Percentiles rank a stretch among this genome's conserved stretches.
phyloP scores from a whole-genome alignment of 148 eudicot species.

The Cornus kousa region DNA sequence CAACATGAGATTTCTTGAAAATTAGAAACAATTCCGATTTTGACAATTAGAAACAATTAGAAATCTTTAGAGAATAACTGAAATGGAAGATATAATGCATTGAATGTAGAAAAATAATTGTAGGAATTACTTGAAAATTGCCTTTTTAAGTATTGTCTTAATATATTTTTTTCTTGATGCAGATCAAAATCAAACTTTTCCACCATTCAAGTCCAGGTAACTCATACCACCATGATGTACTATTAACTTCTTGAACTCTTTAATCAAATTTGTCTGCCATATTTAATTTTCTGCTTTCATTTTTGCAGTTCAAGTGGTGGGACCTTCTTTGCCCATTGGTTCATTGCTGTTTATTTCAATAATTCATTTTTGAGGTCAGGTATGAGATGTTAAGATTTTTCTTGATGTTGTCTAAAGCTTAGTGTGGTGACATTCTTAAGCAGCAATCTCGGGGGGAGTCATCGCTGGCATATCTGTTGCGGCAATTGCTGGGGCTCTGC shows the following conservation, averaged over 20 bases:
- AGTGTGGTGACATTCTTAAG: slow-evolving; percentile 6
- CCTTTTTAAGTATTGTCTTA: not conserved
- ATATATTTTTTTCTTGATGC: slow-evolving; percentile 12
- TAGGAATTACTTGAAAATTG: not conserved
- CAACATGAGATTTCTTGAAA: no score
- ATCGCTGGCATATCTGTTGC: slow-evolving; percentile 48
- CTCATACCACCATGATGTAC: not conserved
- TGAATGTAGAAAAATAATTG: not conserved
- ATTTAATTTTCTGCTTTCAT: not conserved
- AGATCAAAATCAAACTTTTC: slow-evolving; percentile 50
- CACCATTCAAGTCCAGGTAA: slow-evolving; percentile 40
- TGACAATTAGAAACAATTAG: no score
- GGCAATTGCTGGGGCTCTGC: slow-evolving; percentile 27
- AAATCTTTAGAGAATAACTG: not conserved
- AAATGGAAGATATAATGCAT: not conserved
- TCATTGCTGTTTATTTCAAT: not conserved
- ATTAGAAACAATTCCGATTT: no score
- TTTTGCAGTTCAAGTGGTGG: slow-evolving; percentile 45
- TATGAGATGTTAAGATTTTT: not conserved
- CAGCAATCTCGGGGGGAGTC: slow-evolving; percentile 45
- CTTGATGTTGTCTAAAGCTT: not conserved
- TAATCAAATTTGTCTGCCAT: not conserved
- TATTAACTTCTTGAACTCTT: not conserved
- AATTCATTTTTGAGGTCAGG: slow-evolving; percentile 2
- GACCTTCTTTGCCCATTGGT: slow-evolving; percentile 6